Conservation (phyloP, 352 stramenopile genomes). For the Phytophthora lateralis region DNA sequence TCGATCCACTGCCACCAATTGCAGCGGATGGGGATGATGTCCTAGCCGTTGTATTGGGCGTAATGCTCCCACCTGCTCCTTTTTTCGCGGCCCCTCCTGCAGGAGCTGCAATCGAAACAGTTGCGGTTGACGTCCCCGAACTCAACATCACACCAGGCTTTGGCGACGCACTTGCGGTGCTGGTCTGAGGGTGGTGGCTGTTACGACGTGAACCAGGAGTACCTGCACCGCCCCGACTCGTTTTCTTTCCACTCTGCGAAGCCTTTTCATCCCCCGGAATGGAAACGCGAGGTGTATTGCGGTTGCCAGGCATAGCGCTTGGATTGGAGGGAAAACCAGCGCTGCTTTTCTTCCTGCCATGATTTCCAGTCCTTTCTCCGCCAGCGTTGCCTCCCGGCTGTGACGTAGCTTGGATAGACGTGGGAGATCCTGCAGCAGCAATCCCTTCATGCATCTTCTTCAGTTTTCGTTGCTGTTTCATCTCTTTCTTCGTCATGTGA, state of each 20-base stretch:
- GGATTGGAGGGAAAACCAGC: constrained; percentile 17
- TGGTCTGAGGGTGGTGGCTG: constrained; percentile 25
- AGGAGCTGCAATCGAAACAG: constrained; percentile 7
- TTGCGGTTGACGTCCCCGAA: not conserved
- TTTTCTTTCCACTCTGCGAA: constrained; percentile 45
- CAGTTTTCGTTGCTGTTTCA: constrained; percentile 72
- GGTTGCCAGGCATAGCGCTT: constrained; percentile 11
- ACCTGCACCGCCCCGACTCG: constrained; percentile 32
- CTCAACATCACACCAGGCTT: constrained; percentile 15
- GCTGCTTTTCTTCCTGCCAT: constrained; percentile 32
- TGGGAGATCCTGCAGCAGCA: constrained; percentile 7
- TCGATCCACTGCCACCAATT: constrained; percentile 11
- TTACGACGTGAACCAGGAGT: constrained; percentile 43
- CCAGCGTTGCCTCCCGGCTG: constrained; percentile 17
- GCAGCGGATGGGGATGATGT: constrained; percentile 22
- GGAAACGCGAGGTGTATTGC: constrained; percentile 29
- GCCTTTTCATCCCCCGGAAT: constrained; percentile 50
- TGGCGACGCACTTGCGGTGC: constrained; percentile 13
- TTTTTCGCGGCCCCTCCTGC: constrained; percentile 20
- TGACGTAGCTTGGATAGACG: constrained; percentile 4
- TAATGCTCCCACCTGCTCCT: constrained; percentile 10
- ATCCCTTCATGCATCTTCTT: constrained; percentile 68
- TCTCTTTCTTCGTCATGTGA: constrained; percentile 66
- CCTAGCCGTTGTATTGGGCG: constrained; percentile 19
- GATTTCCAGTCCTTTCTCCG: constrained; percentile 31